phyloP scores from a whole-genome alignment of 768 basidiomycete genomes.

The Boletellus emodensis region DNA sequence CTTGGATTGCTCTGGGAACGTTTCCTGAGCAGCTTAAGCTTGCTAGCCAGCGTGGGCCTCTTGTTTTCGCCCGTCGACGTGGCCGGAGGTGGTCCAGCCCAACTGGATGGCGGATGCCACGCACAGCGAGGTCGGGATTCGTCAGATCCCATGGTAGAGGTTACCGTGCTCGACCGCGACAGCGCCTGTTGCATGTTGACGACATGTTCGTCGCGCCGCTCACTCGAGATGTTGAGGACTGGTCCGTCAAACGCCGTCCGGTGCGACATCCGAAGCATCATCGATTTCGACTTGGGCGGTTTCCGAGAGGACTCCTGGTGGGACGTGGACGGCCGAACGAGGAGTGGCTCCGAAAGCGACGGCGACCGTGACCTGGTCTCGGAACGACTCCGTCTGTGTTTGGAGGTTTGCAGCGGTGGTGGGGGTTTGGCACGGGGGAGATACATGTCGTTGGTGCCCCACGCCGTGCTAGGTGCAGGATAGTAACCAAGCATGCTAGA shows the following conservation, averaged over 20 bases:
- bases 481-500: neutral
- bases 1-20: neutral
- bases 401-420: conserved; percentile 8
- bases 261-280: neutral
- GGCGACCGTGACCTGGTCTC: neutral
- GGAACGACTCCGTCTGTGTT: conserved; percentile 12
- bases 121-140: neutral
- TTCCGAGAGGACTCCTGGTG: neutral
- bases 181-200: neutral
- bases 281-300: neutral
- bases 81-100: conserved; percentile 18
- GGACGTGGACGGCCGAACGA: neutral
- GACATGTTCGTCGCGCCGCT: neutral
- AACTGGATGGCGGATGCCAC: conserved; percentile 25
- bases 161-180: neutral
- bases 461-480: conserved; percentile 1
- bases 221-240: neutral
- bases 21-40: neutral
- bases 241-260: neutral
- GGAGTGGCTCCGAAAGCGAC: neutral
- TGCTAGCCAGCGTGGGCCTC: neutral
- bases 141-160: neutral
- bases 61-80: neutral
- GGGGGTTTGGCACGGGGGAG: conserved; percentile 22
- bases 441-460: conserved; percentile 16